Conservation (phyloP, 2,329 filamentous ascomycete species). For the Ramichloridium luteum region DNA sequence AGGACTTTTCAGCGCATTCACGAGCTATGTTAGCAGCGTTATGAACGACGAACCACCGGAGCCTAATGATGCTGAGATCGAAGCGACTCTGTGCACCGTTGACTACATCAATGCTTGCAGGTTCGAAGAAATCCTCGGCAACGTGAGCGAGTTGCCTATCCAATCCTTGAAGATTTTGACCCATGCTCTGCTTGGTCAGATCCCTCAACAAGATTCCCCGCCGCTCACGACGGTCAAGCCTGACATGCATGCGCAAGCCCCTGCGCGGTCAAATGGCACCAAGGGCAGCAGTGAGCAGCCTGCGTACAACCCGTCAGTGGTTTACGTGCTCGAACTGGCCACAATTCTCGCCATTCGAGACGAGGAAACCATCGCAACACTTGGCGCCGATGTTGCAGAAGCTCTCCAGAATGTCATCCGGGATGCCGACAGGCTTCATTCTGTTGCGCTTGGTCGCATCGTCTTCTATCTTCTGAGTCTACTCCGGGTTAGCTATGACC, state of each 20-base stretch:
- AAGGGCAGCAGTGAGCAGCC: conserved; percentile 45
- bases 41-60: conserved; percentile 95
- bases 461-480: conserved; percentile 78
- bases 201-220: conserved; percentile 68
- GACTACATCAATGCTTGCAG: conserved; percentile 88
- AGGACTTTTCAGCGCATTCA: conserved; percentile 85
- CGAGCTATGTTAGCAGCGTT: conserved; percentile 96
- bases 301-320: conserved; percentile 70
- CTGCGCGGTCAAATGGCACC: conserved; percentile 46
- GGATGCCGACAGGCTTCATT: conserved; percentile 66
- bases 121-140: conserved; percentile 68
- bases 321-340: conserved; percentile 84
- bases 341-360: conserved; percentile 72
- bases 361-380: conserved; percentile 53
- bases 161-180: conserved; percentile 51
- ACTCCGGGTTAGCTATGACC: conserved; percentile 73
- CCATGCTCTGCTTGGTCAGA: conserved; percentile 60
- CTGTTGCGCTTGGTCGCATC: conserved; percentile 69
- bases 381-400: conserved; percentile 71
- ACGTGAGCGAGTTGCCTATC: conserved; percentile 59
- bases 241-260: conserved; percentile 56
- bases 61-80: conserved; percentile 90
- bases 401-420: conserved; percentile 70
- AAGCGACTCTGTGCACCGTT: conserved; percentile 86
- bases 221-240: conserved; percentile 81